A percentile compares a stretch with the other conserved stretches of the same genome.
phyloP scores from a whole-genome alignment of 768 basidiomycete genomes.

The Macrolepiota dolichaula region DNA sequence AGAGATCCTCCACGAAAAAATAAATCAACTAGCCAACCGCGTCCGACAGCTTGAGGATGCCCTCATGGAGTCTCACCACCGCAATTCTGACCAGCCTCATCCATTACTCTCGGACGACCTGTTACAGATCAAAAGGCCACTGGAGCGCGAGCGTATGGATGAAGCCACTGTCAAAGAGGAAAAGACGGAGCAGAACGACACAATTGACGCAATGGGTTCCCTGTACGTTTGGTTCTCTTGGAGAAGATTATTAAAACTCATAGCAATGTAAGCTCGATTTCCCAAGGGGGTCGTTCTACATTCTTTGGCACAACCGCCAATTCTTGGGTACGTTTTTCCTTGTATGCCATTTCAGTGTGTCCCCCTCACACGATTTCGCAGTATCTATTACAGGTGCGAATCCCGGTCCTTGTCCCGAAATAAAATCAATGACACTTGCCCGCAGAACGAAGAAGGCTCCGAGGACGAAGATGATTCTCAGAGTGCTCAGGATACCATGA shows the following conservation, averaged over 20 bases:
- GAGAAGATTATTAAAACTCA: constrained; percentile 9
- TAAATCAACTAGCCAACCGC: constrained; percentile 53
- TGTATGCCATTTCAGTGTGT: neutral
- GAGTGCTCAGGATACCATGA: constrained; percentile 29
- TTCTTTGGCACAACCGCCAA: constrained; percentile 68
- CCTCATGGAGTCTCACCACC: constrained; percentile 47
- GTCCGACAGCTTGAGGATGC: constrained; percentile 71
- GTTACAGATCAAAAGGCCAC: constrained; percentile 61
- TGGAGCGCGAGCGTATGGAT: constrained; percentile 55
- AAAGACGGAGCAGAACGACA: constrained; percentile 47
- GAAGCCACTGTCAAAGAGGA: constrained; percentile 32
- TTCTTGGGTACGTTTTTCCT: constrained; percentile 54
- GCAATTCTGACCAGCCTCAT: constrained; percentile 46
- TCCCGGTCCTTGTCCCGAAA: neutral
- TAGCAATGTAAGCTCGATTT: constrained; percentile 46
- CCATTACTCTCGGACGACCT: constrained; percentile 61
- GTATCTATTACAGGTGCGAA: constrained; percentile 64
- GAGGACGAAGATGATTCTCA: constrained; percentile 48
- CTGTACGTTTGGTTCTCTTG: constrained; percentile 36
- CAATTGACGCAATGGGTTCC: constrained; percentile 62
- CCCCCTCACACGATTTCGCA: constrained; percentile 23
- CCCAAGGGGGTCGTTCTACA: constrained; percentile 56
- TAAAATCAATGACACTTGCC: constrained; percentile 7
- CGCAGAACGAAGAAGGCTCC: constrained; percentile 59
- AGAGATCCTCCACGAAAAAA: constrained; percentile 67